Evolutionary conservation across 495 filamentous ascomycete genomes (phyloP).

Genomic region (Immersiella caudata): DNA sequence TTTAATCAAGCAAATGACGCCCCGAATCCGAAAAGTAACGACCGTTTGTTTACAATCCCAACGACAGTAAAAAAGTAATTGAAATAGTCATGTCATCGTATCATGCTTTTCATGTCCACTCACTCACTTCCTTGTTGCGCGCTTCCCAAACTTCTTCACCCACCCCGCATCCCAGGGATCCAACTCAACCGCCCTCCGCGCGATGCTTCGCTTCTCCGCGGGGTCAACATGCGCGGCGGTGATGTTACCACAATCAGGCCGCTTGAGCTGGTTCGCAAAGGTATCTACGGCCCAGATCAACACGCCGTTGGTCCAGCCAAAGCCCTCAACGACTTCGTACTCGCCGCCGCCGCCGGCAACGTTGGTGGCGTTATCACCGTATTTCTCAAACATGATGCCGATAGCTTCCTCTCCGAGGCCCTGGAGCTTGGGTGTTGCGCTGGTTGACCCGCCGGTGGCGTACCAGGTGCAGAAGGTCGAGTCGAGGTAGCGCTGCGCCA

Average conservation of each 20-base stretch:
- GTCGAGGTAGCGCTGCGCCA: constrained; percentile 54
- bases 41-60: background rate
- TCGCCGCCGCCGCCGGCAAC: constrained; percentile 53
- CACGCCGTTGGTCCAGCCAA: constrained; percentile 57
- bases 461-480: constrained; percentile 57
- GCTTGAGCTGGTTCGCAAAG: constrained; percentile 45
- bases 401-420: constrained; percentile 39
- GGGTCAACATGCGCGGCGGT: constrained; percentile 36
- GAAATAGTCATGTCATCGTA: constrained; percentile 17
- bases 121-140: constrained; percentile 12
- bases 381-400: constrained; percentile 58
- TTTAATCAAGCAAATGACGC: no score
- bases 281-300: constrained; percentile 53
- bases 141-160: constrained; percentile 42
- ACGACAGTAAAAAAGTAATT: background rate
- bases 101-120: constrained; percentile 12
- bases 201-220: constrained; percentile 12
- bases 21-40: background rate
- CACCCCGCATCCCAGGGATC: constrained; percentile 42
- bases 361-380: constrained; percentile 49
- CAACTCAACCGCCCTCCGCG: constrained; percentile 46
- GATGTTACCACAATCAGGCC: constrained; percentile 49
- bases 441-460: constrained; percentile 51
- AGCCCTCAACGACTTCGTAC: constrained; percentile 56
- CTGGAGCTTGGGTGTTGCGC: constrained; percentile 44